Conservation (phyloP, 352 stramenopile genomes). For the Phytophthora niederhauseri region DNA sequence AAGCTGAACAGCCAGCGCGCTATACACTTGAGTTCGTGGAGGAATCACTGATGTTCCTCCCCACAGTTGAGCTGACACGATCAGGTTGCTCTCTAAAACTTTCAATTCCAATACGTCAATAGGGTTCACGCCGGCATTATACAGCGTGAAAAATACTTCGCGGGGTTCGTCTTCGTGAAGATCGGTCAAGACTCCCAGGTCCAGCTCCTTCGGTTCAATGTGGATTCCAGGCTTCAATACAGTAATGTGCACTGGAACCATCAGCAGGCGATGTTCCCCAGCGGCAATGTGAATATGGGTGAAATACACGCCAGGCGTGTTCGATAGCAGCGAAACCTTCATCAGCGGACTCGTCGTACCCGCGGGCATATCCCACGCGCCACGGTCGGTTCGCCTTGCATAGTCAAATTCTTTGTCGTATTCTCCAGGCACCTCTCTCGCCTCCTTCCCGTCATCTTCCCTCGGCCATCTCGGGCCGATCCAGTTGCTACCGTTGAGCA, state of each 20-base stretch:
- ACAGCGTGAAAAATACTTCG: constrained; percentile 40
- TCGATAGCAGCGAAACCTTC: constrained; percentile 39
- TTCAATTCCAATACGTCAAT: constrained; percentile 49
- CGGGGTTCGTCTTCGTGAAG: constrained; percentile 31
- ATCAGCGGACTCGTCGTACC: constrained; percentile 41
- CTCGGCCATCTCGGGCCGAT: constrained; percentile 31
- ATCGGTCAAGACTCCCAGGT: constrained; percentile 44
- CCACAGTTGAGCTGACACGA: constrained; percentile 38
- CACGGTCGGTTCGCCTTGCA: constrained; percentile 19
- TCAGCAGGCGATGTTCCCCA: constrained; percentile 17
- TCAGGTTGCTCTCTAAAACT: constrained; percentile 36
- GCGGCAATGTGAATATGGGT: constrained; percentile 46
- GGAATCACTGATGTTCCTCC: constrained; percentile 40
- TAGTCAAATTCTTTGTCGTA: constrained; percentile 31
- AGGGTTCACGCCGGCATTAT: constrained; percentile 46
- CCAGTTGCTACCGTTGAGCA: constrained; percentile 29
- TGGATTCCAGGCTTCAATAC: constrained; percentile 48
- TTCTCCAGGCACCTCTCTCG: constrained; percentile 22
- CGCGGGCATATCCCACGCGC: constrained; percentile 49
- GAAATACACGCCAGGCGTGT: constrained; percentile 35
- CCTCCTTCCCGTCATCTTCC: constrained; percentile 20
- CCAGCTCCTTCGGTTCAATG: constrained; percentile 39
- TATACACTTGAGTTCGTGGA: constrained; percentile 38
- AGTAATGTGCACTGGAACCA: constrained; percentile 45
- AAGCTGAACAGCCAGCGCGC: constrained; percentile 41